These are phyloP conservation scores for Mucor mucedo DNA, from an alignment of 371 early-diverging fungal species.

Conservation along the genomic window DNA sequence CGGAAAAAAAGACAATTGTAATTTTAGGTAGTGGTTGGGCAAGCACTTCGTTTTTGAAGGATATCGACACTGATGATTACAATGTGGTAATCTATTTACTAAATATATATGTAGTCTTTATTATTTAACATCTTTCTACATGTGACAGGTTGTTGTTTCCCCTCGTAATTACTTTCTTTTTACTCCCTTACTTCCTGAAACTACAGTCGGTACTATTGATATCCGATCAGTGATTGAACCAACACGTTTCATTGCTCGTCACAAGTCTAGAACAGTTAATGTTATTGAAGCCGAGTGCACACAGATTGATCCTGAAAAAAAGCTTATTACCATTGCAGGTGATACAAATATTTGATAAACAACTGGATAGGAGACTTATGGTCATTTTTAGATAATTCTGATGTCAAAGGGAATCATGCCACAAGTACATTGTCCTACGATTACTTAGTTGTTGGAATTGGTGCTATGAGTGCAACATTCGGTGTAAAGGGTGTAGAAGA, in stretches of 20 bases:
- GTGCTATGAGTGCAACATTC: conserved; percentile 90
- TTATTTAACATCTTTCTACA: background rate
- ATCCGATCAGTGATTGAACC: conserved; percentile 85
- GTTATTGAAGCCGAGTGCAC: conserved; percentile 90
- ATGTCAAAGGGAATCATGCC: conserved; percentile 67
- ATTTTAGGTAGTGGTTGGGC: conserved; percentile 90
- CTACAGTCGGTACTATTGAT: conserved; percentile 88
- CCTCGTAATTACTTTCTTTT: conserved; percentile 94
- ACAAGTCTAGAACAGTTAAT: conserved; percentile 81
- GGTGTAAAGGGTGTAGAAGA: conserved; percentile 89
- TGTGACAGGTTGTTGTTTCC: conserved; percentile 68
- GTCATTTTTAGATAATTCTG: conserved; percentile 65
- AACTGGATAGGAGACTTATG: background rate
- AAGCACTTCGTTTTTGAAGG: conserved; percentile 76
- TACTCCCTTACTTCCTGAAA: conserved; percentile 88
- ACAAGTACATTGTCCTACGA: conserved; percentile 79
- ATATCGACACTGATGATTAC: conserved; percentile 75
- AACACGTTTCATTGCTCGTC: conserved; percentile 83
- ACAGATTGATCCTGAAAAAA: conserved; percentile 77
- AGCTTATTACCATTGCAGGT: conserved; percentile 74
- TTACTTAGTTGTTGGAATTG: conserved; percentile 87
- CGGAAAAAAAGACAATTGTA: conserved; percentile 78
- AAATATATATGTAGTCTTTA: background rate
- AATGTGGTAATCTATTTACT: conserved; percentile 65
- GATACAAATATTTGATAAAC: conserved; percentile 10